phyloP scores from a whole-genome alignment of 495 filamentous ascomycete species.

The Aspergillus nidulans region DNA sequence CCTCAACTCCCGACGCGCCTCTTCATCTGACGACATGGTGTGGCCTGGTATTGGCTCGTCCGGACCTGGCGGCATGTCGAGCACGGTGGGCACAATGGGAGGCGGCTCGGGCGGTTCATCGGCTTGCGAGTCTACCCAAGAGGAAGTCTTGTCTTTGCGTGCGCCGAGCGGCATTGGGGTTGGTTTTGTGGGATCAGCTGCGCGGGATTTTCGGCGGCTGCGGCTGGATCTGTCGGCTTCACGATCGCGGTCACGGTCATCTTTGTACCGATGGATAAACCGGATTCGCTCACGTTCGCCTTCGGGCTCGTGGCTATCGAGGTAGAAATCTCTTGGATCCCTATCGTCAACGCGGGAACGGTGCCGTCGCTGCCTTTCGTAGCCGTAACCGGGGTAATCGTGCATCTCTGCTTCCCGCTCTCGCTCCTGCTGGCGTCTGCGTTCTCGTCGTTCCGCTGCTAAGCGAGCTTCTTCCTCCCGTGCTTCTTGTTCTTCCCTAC shows the following conservation, averaged over 20 bases:
- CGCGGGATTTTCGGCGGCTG: conserved; percentile 30
- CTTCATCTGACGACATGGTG: conserved; percentile 41
- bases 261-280: conserved; percentile 24
- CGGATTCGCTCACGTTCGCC: conserved; percentile 22
- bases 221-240: conserved; percentile 11
- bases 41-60: conserved; percentile 26
- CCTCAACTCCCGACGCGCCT: conserved; percentile 34
- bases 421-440: conserved; percentile 34
- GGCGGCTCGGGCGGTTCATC: conserved; percentile 56
- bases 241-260: conserved; percentile 18
- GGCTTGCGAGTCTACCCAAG: conserved; percentile 55
- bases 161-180: conserved; percentile 27
- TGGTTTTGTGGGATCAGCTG: conserved; percentile 13
- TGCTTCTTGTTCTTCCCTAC: conserved; percentile 45
- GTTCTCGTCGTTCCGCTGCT: conserved; percentile 36
- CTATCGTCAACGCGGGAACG: conserved; percentile 32
- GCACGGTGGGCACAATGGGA: conserved; percentile 48
- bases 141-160: conserved; percentile 53
- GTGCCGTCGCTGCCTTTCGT: conserved; percentile 28
- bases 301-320: conserved; percentile 21
- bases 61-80: conserved; percentile 46
- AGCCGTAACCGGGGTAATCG: conserved; percentile 20
- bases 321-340: conserved; percentile 13
- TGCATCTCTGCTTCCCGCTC: conserved; percentile 38
- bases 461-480: conserved; percentile 33